Base-by-base conservation (phyloP, 352 stramenopile species). In the Phytophthora capsici region DNA sequence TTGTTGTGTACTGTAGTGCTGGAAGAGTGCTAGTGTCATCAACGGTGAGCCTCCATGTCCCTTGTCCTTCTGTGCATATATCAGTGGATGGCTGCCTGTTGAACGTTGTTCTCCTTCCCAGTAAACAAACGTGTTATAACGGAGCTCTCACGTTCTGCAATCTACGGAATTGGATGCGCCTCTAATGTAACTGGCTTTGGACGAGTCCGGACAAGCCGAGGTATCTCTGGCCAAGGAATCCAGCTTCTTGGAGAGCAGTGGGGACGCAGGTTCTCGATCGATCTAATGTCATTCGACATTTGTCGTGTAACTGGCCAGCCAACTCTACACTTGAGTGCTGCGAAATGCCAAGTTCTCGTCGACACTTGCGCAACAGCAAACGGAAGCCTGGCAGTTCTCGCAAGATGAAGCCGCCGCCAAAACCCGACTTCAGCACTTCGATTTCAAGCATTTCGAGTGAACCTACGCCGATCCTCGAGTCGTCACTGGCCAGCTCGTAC, bases 361-460 rank as follows among this genome's bases (percentile, higher is more conserved):
- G 50, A 40, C 40, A 43, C n/a, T 22, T 28, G 14, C 59, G 50
- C 44, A 67, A 61, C 26, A 62, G 30, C 48, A 73, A 67, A 25
- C 55, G 60, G 4, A 63, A 61, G 14, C 47, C 58, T 9, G 57
- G 8, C 43, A 67, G 48, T 16, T 61, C 48, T 20, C 47, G 43
- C 50, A 71, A 63, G 23, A n/a, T 40, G 17, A 57, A 46, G 28
- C 32, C 44, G 2, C 20, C 19, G 26, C 30, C 47, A 20, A 36
- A 19, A 5, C 22, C 54, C 14, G 47, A 74, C 41, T 70, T 74
- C 36, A 69, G 37, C 60, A 57, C 56, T 16, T 78, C 70, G 1
- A 57, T 75, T 48, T 75, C 70, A 20, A 78, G 70, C 17, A 40
- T 65, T 1, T 63, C 65, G 13, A 78, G 65, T 38, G 70, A 78